Base-by-base conservation (phyloP, 1,139 yeast genomes). In the Yamadazyma songkhlaensis region DNA sequence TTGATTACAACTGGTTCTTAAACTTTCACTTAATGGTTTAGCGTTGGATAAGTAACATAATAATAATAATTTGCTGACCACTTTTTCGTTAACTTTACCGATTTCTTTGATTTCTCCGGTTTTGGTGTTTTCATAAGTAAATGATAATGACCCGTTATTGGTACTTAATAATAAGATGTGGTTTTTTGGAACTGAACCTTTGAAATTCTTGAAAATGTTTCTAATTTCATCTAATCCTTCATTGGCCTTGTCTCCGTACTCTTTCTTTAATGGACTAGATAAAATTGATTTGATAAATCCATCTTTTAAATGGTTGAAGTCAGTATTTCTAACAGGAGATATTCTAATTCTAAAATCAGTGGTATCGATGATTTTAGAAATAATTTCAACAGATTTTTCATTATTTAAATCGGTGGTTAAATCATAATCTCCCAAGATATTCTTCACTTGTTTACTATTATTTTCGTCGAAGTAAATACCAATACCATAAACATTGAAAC, bases 251-350 rank as follows among this genome's bases (percentile, higher is more conserved):
- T 67, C 69, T 24, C 64, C 57, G 25, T 49, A 38, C 5, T 54
- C 50, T 43, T 68, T 71, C 38, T 73, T 65, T 43, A 60, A 56
- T 2, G 79, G 77, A 50, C 76, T 77, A 22, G 82, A 79, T 55
- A 79, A 67, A 34, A 83, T 73, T 2, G 95, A 81, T 53, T 92
- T 84, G 39, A 88, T 78, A 46, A 92, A 77, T 0, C 97, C 97
- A 54, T 92, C 97, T 49, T 85, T 77, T 56, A 92, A 63, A 57
- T 92, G 97, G 45, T 79, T 79, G 59, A 84, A 87, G 59, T 90
- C 97, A 1, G 97, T 90, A 57, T 85, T 87, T 54, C 95, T 75
- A 9, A 84, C 81, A 0, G 98, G 97, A 13, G 84, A 81, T 46
- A 92, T 81, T 46, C 95, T 71, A 25, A 88, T 81, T 34, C 81